These are phyloP conservation scores for Pyrenula aspistea DNA, from an alignment of 495 filamentous ascomycete species.

Conservation along the genomic window DNA sequence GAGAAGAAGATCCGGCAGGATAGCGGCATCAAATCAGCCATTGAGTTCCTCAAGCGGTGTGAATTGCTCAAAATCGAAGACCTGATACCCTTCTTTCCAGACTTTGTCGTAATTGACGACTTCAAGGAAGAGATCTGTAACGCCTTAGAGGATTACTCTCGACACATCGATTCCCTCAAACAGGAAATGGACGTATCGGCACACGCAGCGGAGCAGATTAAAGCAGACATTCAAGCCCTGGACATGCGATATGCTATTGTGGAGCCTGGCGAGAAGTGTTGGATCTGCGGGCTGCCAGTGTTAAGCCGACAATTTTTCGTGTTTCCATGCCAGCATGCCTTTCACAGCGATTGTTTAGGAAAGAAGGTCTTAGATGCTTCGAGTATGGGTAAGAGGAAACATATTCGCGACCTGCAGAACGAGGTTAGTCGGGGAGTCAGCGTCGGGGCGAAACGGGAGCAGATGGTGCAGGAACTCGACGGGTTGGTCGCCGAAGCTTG, in stretches of 20 bases:
- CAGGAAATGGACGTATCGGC: conserved; percentile 92
- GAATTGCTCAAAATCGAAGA: conserved; percentile 91
- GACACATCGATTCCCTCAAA: conserved; percentile 78
- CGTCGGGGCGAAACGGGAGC: conserved; percentile 56
- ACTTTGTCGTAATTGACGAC: conserved; percentile 97
- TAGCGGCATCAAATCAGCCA: conserved; percentile 83
- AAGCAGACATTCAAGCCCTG: conserved; percentile 68
- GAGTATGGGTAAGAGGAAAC: conserved; percentile 57
- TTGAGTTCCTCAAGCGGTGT: conserved; percentile 86
- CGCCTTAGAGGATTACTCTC: conserved; percentile 82
- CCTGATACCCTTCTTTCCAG: conserved; percentile 94
- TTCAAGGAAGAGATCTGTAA: conserved; percentile 97
- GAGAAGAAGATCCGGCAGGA: conserved; percentile 77
- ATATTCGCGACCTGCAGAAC: conserved; percentile 75
- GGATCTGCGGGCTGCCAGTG: conserved; percentile 72
- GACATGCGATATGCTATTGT: conserved; percentile 91
- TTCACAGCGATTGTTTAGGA: conserved; percentile 87
- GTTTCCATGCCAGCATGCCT: conserved; percentile 95
- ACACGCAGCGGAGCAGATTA: conserved; percentile 77
- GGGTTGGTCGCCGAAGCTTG: conserved; percentile 56
- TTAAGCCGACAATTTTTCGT: conserved; percentile 91
- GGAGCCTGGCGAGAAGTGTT: conserved; percentile 90
- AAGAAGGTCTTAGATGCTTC: conserved; percentile 66
- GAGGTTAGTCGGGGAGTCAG: conserved; percentile 63
- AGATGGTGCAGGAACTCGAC: conserved; percentile 80